Evolutionary conservation across 2,329 filamentous ascomycete species (phyloP), one percentile per base, ranked within the genome.

Genomic region (Albophoma yamanashiensis): DNA sequence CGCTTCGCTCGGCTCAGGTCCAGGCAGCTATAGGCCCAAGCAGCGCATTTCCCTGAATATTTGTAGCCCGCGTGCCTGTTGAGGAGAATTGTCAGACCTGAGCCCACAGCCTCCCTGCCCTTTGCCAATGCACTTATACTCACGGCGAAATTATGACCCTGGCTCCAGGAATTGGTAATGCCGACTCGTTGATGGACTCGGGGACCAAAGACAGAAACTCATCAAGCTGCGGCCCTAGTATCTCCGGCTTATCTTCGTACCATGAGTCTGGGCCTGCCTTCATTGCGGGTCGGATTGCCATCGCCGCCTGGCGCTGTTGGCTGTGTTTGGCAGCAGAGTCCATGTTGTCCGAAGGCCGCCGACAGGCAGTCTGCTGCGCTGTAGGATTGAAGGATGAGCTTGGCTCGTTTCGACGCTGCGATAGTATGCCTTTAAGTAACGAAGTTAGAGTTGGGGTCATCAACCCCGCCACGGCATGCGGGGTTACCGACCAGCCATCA

Each of bases 71-170:
- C 94, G 73, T 99, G 94, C 62, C 93, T 97, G 66, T 15, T 34
- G 38, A 6, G 15, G 12, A 25, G 12, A 0, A 57, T 0, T 2
- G 25, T 62, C 50, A 52, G 58, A 45, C 2, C n/a, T 20, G 34
- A 36, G 34, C 34, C 34, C 3, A 36, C 34, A 36, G 34, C 34
- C 34, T 31, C 27, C 3, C 27, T 31, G 27, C 5, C 27, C 5
- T 31, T 5, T 31, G 9, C 34, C 34, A 36, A 8, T 36, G 3
- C 3, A 7, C 31, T 11, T 11, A 50, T n/a, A 78, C 89, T 79
- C 82, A 97, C 93, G 94, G 94, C 62, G 92, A 92, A 71, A 99
- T 97, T 60, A 99, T 88, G 17, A 94, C 80, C 73, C 91, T 84
- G 6, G 92, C 92, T 39, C 87, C 86, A 1, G 85, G 73, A 1